A percentile compares a stretch with the other conserved stretches of the same genome.
phyloP scores from a whole-genome alignment of 129 eudicot species.

The Helichrysum umbraculigerum region DNA sequence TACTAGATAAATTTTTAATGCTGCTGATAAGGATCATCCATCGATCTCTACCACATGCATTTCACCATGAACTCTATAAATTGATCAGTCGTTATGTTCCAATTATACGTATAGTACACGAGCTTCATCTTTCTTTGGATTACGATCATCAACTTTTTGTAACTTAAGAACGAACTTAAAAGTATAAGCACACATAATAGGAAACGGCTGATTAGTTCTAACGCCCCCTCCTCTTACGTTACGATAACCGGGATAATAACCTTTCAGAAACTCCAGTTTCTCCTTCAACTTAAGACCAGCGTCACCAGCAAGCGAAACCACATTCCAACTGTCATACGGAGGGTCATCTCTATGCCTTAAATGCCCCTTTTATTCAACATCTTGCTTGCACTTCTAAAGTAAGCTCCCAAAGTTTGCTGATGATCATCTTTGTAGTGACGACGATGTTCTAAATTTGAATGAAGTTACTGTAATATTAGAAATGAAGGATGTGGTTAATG shows the following conservation, averaged over 20 bases:
- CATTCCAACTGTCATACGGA: slow-evolving; percentile 45
- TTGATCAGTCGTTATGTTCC: too few species aligned
- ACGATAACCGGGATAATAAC: slow-evolving; percentile 41
- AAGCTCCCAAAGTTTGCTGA: slow-evolving; percentile 23
- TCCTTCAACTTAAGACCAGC: slow-evolving; percentile 23
- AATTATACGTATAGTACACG: too few species aligned
- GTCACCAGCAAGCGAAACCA: slow-evolving; percentile 37
- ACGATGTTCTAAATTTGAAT: neutral
- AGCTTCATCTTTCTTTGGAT: too few species aligned
- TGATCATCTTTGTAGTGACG: neutral
- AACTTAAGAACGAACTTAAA: too few species aligned
- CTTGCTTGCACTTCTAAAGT: slow-evolving; percentile 40
- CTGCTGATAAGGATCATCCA: too few species aligned
- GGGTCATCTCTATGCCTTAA: slow-evolving; percentile 47
- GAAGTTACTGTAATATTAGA: slow-evolving; percentile 1
- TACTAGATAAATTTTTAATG: too few species aligned
- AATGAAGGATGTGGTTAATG: too few species aligned
- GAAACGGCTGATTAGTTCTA: neutral
- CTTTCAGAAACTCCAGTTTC: too few species aligned
- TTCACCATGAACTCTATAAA: too few species aligned
- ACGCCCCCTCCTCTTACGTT: slow-evolving; percentile 47
- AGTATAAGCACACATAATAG: too few species aligned
- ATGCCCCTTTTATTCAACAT: slow-evolving; percentile 48
- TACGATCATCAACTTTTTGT: too few species aligned
- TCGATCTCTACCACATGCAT: too few species aligned